Evolutionary conservation across 352 stramenopile species (phyloP), one percentile per base, ranked within the genome.

Genomic region (Pythium volutum): DNA sequence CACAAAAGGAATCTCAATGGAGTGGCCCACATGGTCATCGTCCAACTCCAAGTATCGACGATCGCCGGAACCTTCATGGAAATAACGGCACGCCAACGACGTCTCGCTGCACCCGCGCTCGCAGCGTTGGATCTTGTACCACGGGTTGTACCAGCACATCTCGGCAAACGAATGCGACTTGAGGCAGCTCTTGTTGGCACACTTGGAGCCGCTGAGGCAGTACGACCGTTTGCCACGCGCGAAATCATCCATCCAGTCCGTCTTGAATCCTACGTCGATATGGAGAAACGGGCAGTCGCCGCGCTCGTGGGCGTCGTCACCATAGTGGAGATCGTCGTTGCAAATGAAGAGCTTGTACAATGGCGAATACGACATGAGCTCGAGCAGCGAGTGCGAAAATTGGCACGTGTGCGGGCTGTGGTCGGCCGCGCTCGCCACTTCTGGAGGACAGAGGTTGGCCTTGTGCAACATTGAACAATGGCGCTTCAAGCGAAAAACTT

Each of bases 121-220:
- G 20, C 39, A 59, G 25, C 50, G 39, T 20, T 61, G 33, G 36
- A 58, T 48, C 36, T 58, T 48, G 51, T 58, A 48, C 34, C 34
- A 47, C 20, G 36, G 51, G 16, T 58, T 58, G 36, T 58, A 58
- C 51, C 34, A 58, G 36, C 51, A 58, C 51, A 58, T 58, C 25
- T 58, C 51, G 3, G 20, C 34, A 26, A 58, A 58, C 12, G 51
- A 58, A 47, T 58, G 51, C 4, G 34, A 48, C 51, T 48, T 56
- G 49, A 56, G n/a, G 16, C 49, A 56, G 20, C 6, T 56, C 31
- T 46, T 45, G n/a, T 29, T 45, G n/a, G 16, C 36, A 22, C 49
- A 56, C 12, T 22, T 45, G 10, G 31, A 25, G 31, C 49, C 49
- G 22, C 49, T 43, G 3, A 20, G 7, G 12, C 49, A 56, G 49